Evolutionary conservation across 2,329 filamentous ascomycete species (phyloP).

Genomic region (Herpotrichia juniperi): DNA sequence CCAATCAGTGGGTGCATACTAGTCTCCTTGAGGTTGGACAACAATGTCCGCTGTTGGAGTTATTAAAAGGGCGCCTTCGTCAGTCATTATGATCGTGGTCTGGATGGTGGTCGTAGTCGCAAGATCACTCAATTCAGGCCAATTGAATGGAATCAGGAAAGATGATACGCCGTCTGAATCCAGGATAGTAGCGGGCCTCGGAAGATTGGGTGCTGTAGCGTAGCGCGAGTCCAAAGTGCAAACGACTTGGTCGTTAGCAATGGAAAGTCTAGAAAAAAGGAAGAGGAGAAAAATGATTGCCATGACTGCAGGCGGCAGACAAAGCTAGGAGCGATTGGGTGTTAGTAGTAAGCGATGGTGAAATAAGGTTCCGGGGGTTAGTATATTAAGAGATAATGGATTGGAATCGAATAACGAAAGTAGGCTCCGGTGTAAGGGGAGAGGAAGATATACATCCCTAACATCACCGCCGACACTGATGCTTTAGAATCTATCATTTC

Average conservation of each 20-base stretch:
- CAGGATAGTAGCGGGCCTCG: not conserved
- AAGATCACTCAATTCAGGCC: slow-evolving; percentile 5
- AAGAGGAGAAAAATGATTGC: not conserved
- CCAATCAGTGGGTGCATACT: too few relatives aligned
- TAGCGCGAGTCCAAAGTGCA: slow-evolving; percentile 9
- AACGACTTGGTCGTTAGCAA: slow-evolving; percentile 2
- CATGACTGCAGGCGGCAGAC: not conserved
- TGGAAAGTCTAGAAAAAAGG: slow-evolving; percentile 3
- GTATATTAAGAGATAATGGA: too few relatives aligned
- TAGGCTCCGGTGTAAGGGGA: not conserved
- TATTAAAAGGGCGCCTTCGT: not conserved
- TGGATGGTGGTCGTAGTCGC: slow-evolving; percentile 5
- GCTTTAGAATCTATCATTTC: not conserved
- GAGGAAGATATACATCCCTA: not conserved
- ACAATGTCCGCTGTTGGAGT: not conserved
- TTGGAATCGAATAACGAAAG: too few relatives aligned
- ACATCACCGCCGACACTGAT: not conserved
- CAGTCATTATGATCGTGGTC: slow-evolving; percentile 9
- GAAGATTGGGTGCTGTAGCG: slow-evolving; percentile 6
- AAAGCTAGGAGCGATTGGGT: not conserved
- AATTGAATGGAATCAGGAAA: slow-evolving; percentile 7
- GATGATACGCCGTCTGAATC: slow-evolving; percentile 5
- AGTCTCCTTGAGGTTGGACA: not conserved
- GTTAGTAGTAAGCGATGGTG: not conserved
- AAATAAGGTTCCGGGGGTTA: too few relatives aligned